phyloP scores from a whole-genome alignment of 179 eudicot species.

The Nepenthes alata region DNA sequence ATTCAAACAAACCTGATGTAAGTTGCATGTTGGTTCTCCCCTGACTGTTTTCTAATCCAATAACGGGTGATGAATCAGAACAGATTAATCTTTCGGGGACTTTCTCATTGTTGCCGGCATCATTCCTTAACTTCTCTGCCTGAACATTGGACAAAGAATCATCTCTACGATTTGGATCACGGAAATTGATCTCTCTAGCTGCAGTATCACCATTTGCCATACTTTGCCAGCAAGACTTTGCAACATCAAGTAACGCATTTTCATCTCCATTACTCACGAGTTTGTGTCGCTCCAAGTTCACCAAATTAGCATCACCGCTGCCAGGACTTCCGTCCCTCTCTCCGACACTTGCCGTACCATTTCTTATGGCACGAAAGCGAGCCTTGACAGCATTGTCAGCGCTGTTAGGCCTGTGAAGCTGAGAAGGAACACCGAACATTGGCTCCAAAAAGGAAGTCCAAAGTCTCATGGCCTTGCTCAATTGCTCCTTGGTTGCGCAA shows the following conservation, averaged over 20 bases:
- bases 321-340: conserved; percentile 34
- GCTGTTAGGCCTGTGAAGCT: conserved; percentile 23
- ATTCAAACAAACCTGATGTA: conserved; percentile 21
- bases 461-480: conserved; percentile 64
- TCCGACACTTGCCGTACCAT: conserved; percentile 15
- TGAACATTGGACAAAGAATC: conserved; percentile 7
- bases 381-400: conserved; percentile 32
- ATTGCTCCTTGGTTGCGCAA: conserved; percentile 68
- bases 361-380: conserved; percentile 21
- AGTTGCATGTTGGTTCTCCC: conserved; percentile 18
- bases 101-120: conserved; percentile 16
- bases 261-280: conserved; percentile 25
- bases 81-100: conserved; percentile 20
- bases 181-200: conserved; percentile 24
- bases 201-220: conserved; percentile 30
- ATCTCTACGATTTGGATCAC: conserved; percentile 15
- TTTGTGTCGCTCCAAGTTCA: conserved; percentile 30
- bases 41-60: conserved; percentile 19
- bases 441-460: conserved; percentile 89
- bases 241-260: conserved; percentile 21
- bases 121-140: conserved; percentile 19
- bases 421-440: conserved; percentile 47
- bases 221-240: conserved; percentile 20
- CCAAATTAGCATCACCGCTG: conserved; percentile 20
- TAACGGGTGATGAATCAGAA: conserved; percentile 21